Evolutionary conservation across 306 rosid species (phyloP).

Genomic region (Bauhinia variegata): DNA sequence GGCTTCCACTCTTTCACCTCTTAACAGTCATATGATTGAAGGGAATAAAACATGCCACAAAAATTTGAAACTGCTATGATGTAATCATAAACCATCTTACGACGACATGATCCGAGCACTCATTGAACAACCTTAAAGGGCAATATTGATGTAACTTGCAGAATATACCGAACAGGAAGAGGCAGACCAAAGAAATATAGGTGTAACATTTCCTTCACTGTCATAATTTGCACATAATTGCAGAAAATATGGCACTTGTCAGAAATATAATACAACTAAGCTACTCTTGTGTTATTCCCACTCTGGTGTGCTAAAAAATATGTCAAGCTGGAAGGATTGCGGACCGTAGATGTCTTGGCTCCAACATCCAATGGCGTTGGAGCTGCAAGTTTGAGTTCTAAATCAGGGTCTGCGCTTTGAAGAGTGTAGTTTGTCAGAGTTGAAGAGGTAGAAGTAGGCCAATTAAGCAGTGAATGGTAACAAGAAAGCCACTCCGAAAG

Average conservation of each 20-base stretch:
- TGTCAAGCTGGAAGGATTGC: slow-evolving; percentile 7
- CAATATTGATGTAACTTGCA: neutral
- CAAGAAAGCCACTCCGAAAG: slow-evolving; percentile 26
- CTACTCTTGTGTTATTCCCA: too few relatives aligned
- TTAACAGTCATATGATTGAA: too few relatives aligned
- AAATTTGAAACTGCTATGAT: too few relatives aligned
- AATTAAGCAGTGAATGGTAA: slow-evolving; percentile 26
- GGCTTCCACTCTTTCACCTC: too few relatives aligned
- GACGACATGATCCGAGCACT: too few relatives aligned
- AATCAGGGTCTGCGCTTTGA: slow-evolving; percentile 42
- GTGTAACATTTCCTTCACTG: neutral
- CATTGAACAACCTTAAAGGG: neutral
- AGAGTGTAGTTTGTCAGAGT: slow-evolving; percentile 23
- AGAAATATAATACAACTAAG: too few relatives aligned
- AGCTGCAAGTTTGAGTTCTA: slow-evolving; percentile 77
- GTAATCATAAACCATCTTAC: too few relatives aligned
- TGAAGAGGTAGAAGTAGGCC: slow-evolving; percentile 21
- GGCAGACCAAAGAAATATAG: slow-evolving; percentile 7
- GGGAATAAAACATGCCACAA: too few relatives aligned
- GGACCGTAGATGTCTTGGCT: slow-evolving; percentile 43
- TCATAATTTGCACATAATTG: neutral
- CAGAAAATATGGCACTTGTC: neutral
- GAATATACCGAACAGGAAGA: neutral
- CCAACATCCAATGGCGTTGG: slow-evolving; percentile 49
- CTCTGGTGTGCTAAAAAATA: neutral